Base-by-base conservation (phyloP, 2,329 filamentous ascomycete genomes). In the Cladosporium sphaerospermum region DNA sequence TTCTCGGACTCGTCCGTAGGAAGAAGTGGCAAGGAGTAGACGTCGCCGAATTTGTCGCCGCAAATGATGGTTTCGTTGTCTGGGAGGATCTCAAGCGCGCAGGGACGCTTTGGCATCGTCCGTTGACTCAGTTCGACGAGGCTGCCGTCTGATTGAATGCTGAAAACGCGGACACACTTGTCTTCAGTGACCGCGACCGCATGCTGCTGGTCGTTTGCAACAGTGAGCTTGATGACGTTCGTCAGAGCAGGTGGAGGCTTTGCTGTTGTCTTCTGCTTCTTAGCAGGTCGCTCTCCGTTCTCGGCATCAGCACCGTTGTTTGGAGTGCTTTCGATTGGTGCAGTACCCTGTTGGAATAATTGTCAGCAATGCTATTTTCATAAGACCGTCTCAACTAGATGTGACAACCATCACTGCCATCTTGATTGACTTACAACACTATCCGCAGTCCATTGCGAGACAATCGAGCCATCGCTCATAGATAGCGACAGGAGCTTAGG, bases 21-120 rank as follows among this genome's bases (percentile, higher is more conserved):
- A 42, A 89, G 68, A 3, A 97, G 75, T 11, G 93, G 92, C 7
- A 99, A 72, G 9, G 88, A 81, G 71, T 96, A 97, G 56, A 96
- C 92, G 68, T 99, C 93, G 59, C 93, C 93, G 65, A 97, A 97
- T 70, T 99, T 99, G 75, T 99, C 93, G 49, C 84, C 92, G 57
- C 82, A 84, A 54, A 97, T 72, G 57, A 99, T 88, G 8, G 83
- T 87, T 41, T 78, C 76, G 57, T 82, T 78, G 65, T 91, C 85
- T 37, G 81, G 74, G 7, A 86, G 83, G 49, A 96, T 71, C 48
- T 79, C 74, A 54, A 97, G 75, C 34, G 87, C 83, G 66, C 85
- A 92, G 10, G 91, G 89, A 34, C 90, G 84, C 74, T 96, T 97
- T 37, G 90, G 89, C 87, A 97, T 95, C 54, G 73, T 73, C 87